These are phyloP conservation scores for Podila horticola DNA, from an alignment of 192 early-diverging fungal genomes.

Conservation along the genomic window DNA sequence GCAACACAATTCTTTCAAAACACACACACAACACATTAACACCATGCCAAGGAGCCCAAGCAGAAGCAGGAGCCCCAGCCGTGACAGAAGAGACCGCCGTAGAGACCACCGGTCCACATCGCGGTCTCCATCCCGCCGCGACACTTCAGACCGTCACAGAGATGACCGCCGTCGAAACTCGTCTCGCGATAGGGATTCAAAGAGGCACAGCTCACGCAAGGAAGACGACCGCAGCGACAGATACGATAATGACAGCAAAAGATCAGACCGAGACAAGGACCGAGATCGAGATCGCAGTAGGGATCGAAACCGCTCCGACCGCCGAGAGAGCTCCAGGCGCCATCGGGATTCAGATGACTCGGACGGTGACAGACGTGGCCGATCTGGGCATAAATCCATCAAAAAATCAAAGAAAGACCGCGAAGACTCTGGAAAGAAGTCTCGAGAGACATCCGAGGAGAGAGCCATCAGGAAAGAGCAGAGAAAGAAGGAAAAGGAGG, in stretches of 20 bases:
- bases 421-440: constrained; percentile 13
- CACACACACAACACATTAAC: background rate
- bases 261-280: constrained; percentile 15
- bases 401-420: constrained; percentile 31
- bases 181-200: constrained; percentile 1
- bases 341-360: constrained; percentile 14
- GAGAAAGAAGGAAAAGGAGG: constrained; percentile 43
- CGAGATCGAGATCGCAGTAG: background rate
- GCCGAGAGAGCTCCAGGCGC: constrained; percentile 22
- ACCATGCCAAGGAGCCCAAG: constrained; percentile 12
- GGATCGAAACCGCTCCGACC: background rate
- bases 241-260: background rate
- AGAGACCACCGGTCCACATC: constrained; percentile 8
- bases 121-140: constrained; percentile 14
- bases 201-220: background rate
- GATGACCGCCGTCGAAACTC: constrained; percentile 7
- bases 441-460: constrained; percentile 43
- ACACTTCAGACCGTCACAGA: constrained; percentile 18
- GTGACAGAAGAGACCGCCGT: constrained; percentile 20
- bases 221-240: background rate
- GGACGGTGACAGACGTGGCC: constrained; percentile 16
- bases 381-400: constrained; percentile 16
- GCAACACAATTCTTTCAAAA: background rate
- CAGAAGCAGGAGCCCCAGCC: constrained; percentile 32
- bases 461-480: constrained; percentile 32